A percentile compares a stretch with the other conserved stretches of the same genome.
phyloP scores from a whole-genome alignment of 2,329 filamentous ascomycete genomes.

The Fusarium napiforme region DNA sequence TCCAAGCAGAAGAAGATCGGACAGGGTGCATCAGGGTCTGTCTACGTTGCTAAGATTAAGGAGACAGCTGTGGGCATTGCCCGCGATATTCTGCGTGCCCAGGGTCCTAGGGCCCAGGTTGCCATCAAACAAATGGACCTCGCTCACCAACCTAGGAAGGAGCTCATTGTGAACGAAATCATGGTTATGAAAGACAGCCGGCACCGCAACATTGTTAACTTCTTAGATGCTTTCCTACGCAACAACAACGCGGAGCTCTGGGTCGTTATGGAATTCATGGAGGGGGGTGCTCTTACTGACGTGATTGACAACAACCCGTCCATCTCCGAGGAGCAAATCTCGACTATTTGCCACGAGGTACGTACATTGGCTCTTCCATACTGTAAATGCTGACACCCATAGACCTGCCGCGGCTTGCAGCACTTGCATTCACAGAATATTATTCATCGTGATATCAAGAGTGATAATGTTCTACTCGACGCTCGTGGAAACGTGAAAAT shows the following conservation, averaged over 20 bases:
- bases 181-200: conserved; percentile 99
- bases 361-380: conserved; percentile 45
- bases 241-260: conserved; percentile 96
- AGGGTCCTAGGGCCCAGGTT: conserved; percentile 86
- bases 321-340: conserved; percentile 96
- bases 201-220: conserved; percentile 99
- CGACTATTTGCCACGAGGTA: conserved; percentile 96
- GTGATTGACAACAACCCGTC: conserved; percentile 97
- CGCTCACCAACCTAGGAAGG: conserved; percentile 95
- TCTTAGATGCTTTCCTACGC: conserved; percentile 94
- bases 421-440: conserved; percentile 96
- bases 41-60: conserved; percentile 97
- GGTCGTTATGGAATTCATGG: conserved; percentile 99
- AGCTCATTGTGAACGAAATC: conserved; percentile 98
- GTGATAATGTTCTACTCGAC: conserved; percentile 95
- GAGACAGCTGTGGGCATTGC: conserved; percentile 89
- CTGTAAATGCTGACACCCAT: conserved; percentile 36
- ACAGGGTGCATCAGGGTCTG: conserved; percentile 95
- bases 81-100: conserved; percentile 78
- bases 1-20: conserved; percentile 99
- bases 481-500: conserved; percentile 97
- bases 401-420: conserved; percentile 96
- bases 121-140: conserved; percentile 99
- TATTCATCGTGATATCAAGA: conserved; percentile 99
- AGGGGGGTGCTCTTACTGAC: conserved; percentile 95